These are phyloP conservation scores for Bassia scoparia DNA, from an alignment of 148 eudicot species.

Conservation along the genomic window DNA sequence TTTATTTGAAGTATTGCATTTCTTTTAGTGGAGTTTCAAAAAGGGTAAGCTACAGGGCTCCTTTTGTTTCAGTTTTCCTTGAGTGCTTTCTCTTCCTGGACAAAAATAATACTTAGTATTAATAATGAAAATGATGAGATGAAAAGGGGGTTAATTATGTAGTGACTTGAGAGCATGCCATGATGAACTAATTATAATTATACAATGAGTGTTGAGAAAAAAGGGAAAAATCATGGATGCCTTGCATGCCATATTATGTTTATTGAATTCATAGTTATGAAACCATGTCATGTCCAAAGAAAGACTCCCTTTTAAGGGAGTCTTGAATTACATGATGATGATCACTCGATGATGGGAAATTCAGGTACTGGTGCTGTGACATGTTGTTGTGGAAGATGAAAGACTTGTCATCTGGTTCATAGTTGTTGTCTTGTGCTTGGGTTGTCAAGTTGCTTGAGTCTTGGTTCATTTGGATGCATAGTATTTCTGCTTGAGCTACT, in stretches of 20 bases:
- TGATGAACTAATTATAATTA: not conserved
- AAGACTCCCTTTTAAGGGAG: slow-evolving; percentile 57
- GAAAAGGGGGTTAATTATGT: slow-evolving; percentile 12
- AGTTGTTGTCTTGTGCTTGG: slow-evolving; percentile 24
- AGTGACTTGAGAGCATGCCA: not conserved
- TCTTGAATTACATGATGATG: slow-evolving; percentile 55
- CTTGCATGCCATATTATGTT: slow-evolving; percentile 10
- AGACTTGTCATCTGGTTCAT: slow-evolving; percentile 34
- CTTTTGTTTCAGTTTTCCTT: not conserved
- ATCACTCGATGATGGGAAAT: slow-evolving; percentile 38
- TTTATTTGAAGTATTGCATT: not conserved
- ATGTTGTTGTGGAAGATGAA: slow-evolving; percentile 32
- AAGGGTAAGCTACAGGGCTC: not conserved
- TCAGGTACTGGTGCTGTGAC: slow-evolving; percentile 39
- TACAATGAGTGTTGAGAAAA: not conserved
- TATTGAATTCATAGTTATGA: slow-evolving; percentile 29
- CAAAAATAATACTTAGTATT: not conserved
- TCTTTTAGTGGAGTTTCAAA: not conserved
- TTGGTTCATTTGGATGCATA: slow-evolving; percentile 86
- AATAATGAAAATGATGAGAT: slow-evolving; percentile 2
- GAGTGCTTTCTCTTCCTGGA: not conserved
- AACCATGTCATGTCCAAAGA: slow-evolving; percentile 58
- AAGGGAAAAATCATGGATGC: slow-evolving; percentile 7
- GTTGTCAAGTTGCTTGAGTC: slow-evolving; percentile 33
- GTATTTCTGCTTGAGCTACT: slow-evolving; percentile 80